Evolutionary conservation across 768 basidiomycete species (phyloP), one percentile per base, ranked within the genome.

Genomic region (Auriscalpium orientale): DNA sequence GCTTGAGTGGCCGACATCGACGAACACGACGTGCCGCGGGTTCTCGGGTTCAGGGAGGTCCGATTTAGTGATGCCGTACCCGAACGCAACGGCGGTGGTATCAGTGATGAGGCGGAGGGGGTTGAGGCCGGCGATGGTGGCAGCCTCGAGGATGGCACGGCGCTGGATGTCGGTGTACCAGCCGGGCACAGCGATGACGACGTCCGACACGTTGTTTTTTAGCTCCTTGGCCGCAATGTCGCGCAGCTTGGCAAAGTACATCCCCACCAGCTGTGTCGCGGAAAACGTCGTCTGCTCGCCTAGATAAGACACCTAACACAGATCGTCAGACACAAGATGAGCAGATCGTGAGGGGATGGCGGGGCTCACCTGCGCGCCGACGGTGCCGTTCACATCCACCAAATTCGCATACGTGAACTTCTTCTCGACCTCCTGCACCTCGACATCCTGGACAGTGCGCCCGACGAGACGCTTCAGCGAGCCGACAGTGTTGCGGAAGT

Each of bases 61-160:
- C 28, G 89, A 84, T 74, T 99, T 99, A 62, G 95, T 99, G 79
- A 98, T 98, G 63, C 97, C 97, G 74, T 95, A 99, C 52, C 91
- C 93, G 69, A 99, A 87, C 43, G 97, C 97, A 56, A 87, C 81
- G 53, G 95, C 97, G 59, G 95, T 98, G 55, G 88, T 86, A 70
- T 98, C 97, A 76, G 98, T 98, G 78, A 98, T 92, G 71, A 99
- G 80, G 51, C 95, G 91, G 58, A 98, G 89, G 60, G 83, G 75
- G 71, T 93, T 97, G 58, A 98, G 81, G 56, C 88, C 86, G 54
- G 91, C 92, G 65, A 99, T 91, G 57, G 82, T 66, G 45, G 93
- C 93, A 34, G 97, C 93, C 64, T 95, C 92, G 56, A 93, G 79
- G 59, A 95, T 67, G 0, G 95, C 93, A 36, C 95, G 83, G 54